Evolutionary conservation across 495 filamentous ascomycete genomes (phyloP).

Genomic region (Choiromyces venosus): DNA sequence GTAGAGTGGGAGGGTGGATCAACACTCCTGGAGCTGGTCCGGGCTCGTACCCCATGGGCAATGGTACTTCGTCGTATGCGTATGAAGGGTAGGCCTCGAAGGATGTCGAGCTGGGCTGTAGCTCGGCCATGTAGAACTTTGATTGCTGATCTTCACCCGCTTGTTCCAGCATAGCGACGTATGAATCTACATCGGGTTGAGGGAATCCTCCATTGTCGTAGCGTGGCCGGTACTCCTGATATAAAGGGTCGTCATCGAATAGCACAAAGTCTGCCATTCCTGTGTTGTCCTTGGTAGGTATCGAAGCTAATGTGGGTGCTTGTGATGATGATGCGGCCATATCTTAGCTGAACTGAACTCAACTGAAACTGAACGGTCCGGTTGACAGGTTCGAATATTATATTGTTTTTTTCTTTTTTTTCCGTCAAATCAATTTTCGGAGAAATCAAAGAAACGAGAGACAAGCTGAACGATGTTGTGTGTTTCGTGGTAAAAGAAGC

Average conservation of each 20-base stretch:
- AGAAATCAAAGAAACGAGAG: background rate
- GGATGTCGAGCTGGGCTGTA: slow-evolving; percentile 20
- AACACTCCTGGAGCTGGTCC: slow-evolving; percentile 35
- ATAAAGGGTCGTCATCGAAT: slow-evolving; percentile 34
- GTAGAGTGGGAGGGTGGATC: slow-evolving; percentile 35
- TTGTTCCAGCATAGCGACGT: slow-evolving; percentile 32
- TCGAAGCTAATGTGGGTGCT: background rate
- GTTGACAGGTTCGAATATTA: background rate
- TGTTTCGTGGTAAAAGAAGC: background rate
- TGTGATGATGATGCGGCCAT: slow-evolving; percentile 1
- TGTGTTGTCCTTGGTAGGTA: slow-evolving; percentile 10
- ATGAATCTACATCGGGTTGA: slow-evolving; percentile 13
- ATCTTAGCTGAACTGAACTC: slow-evolving; percentile 31
- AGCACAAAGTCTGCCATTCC: slow-evolving; percentile 36
- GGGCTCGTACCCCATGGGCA: background rate
- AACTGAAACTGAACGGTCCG: slow-evolving; percentile 22
- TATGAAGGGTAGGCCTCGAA: slow-evolving; percentile 25
- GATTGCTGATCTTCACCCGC: slow-evolving; percentile 22
- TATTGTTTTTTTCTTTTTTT: background rate
- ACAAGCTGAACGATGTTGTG: background rate
- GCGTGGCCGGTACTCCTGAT: slow-evolving; percentile 23
- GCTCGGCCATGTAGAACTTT: slow-evolving; percentile 37
- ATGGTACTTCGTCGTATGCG: background rate
- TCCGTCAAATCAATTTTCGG: background rate
- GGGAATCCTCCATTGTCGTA: background rate